Conservation (phyloP, 257 asterid genomes). For the Primulina tabacum region DNA sequence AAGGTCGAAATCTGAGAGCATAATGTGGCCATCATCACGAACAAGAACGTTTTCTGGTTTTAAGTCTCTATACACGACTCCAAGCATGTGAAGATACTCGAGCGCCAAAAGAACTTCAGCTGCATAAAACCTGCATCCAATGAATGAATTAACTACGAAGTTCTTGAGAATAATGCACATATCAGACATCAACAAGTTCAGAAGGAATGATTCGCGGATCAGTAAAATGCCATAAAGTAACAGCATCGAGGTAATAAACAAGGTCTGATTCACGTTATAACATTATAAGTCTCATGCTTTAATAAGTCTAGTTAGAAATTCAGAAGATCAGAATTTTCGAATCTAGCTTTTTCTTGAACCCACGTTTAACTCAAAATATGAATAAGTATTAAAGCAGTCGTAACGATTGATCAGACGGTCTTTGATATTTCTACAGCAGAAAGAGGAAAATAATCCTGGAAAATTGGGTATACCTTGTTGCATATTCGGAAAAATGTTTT, state of each 20-base stretch:
- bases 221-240: background rate
- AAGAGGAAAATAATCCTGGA: slow-evolving; percentile 6
- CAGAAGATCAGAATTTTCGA: background rate
- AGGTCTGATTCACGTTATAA: background rate
- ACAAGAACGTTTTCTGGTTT: slow-evolving; percentile 81
- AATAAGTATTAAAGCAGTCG: background rate
- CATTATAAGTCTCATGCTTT: background rate
- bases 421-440: background rate
- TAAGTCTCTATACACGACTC: slow-evolving; percentile 75
- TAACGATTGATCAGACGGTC: background rate
- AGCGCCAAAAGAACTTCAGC: slow-evolving; percentile 82
- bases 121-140: slow-evolving; percentile 60
- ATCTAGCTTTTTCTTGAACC: background rate
- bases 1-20: slow-evolving; percentile 85
- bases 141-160: background rate
- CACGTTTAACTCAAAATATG: background rate
- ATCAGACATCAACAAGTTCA: background rate
- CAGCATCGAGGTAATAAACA: background rate
- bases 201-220: background rate
- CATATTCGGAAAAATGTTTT: slow-evolving; percentile 52
- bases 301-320: background rate
- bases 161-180: background rate
- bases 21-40: slow-evolving; percentile 83
- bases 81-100: slow-evolving; percentile 88
- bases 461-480: slow-evolving; percentile 38